Evolutionary conservation across 345 rosid genomes (phyloP), one percentile per base, ranked within the genome.

Genomic region (Tarenaya hassleriana): DNA sequence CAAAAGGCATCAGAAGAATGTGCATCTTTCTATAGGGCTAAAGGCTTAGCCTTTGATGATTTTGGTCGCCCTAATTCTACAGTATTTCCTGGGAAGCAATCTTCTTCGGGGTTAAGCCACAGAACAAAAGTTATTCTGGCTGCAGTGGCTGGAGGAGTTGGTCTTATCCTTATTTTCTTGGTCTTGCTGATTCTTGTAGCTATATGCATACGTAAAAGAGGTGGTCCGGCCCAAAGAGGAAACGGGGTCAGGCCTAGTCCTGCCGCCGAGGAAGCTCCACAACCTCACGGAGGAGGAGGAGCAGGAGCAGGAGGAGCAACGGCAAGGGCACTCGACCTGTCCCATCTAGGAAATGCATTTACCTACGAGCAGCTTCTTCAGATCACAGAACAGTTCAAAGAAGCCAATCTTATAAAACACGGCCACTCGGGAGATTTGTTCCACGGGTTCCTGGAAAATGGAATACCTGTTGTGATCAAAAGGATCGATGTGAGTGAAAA

Each of bases 391-490:
- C 68, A 78, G 34, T 92, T 92, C 58, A 63, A 63, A 12, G 89
- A 74, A 37, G 47, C 58, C 1, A 82, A 75, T 48, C 83, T 84
- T 61, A 77, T 92, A 40, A 88, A 85, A 72, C 72, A 72, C 55
- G 98, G 98, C 37, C 86, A 78, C 56, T 88, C 98, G 0, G 98
- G 98, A 17, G 96, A 82, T 72, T 66, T 88, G 19, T 92, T 74
- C 70, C 71, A 43, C 21, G 96, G 95, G 0, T 49, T 64, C 20
- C 54, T 85, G 55, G 96, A 75, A 56, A 77, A 60, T 46, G 88
- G 88, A 47, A 65, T 69, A 53, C 71, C 69, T 32, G 66, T 84
- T 0, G 81, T 77, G 14, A 70, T 92, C 32, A 92, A 92, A 67
- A 83, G 67, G 72, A 75, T 88, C 34, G 72, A 69, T 70, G 38